These are phyloP conservation scores for Nymphaea thermarum DNA, from an alignment of 164 flowering plant genomes.

Conservation along the genomic window DNA sequence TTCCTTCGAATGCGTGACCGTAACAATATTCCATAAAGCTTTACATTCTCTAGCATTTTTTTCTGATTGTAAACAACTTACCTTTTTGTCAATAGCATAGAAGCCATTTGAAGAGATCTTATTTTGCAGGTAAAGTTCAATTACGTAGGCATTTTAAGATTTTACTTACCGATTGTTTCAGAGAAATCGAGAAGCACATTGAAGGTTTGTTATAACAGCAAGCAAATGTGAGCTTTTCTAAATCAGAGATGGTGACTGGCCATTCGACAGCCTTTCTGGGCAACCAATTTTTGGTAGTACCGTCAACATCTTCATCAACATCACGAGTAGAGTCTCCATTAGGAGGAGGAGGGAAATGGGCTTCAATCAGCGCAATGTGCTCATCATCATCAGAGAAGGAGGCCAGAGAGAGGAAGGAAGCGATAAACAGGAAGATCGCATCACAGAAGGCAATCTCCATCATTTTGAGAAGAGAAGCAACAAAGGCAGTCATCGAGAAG, in stretches of 20 bases:
- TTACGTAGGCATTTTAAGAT: too few species aligned
- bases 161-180: too few species aligned
- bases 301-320: neutral
- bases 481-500: slow-evolving; percentile 82
- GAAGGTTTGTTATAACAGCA: too few species aligned
- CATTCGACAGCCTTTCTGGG: neutral
- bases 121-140: too few species aligned
- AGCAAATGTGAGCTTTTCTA: too few species aligned
- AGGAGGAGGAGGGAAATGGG: neutral
- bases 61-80: too few species aligned
- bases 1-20: too few species aligned
- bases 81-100: too few species aligned
- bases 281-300: neutral
- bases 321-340: neutral
- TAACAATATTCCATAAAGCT: too few species aligned
- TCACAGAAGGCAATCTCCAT: slow-evolving; percentile 81
- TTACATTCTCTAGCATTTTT: too few species aligned
- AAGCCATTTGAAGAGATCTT: too few species aligned
- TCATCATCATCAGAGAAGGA: neutral
- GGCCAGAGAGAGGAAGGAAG: slow-evolving; percentile 51
- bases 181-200: too few species aligned
- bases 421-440: slow-evolving; percentile 67
- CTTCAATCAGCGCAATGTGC: neutral
- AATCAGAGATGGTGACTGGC: neutral
- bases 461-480: slow-evolving; percentile 73